Evolutionary conservation across 805 yeast species (phyloP).

Genomic region (Blastobotrys muscicola): DNA sequence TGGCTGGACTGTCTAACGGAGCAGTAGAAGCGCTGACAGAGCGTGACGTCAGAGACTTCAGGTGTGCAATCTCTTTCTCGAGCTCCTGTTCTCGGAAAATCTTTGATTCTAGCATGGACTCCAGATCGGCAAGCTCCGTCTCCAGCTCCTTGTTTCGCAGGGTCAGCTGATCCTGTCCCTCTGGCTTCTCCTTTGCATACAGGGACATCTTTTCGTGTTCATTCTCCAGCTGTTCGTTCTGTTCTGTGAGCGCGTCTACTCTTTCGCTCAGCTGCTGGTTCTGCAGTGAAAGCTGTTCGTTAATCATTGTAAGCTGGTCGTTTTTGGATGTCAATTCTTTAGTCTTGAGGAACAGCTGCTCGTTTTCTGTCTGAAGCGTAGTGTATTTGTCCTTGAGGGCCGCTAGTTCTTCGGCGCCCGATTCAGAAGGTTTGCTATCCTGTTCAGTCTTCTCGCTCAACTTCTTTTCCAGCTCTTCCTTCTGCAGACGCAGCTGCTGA

Average conservation of each 20-base stretch:
- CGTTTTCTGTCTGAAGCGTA: no score
- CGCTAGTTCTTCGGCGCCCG: conserved; percentile 9
- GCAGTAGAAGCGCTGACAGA: conserved; percentile 6
- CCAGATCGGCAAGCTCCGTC: conserved; percentile 21
- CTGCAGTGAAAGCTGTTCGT: background rate
- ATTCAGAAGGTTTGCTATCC: conserved; percentile 1
- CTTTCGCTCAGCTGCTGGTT: no score
- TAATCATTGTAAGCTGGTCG: conserved; percentile 1
- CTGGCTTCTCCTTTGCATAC: conserved; percentile 2
- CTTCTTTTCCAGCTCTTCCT: conserved; percentile 23
- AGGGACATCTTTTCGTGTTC: conserved; percentile 4
- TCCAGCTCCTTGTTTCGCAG: conserved; percentile 4
- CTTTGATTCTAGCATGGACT: conserved; percentile 19
- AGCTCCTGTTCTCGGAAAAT: conserved; percentile 25
- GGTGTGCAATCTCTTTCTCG: conserved; percentile 19
- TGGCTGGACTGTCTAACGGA: conserved; percentile 3
- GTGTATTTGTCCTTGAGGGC: no score
- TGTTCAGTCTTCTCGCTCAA: conserved; percentile 2
- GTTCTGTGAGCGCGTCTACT: background rate
- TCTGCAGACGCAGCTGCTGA: background rate
- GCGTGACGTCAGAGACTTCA: conserved; percentile 4
- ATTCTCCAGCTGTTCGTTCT: conserved; percentile 4
- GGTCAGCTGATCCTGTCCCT: conserved; percentile 2
- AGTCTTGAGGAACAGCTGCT: no score
- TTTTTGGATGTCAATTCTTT: no score